phyloP scores from a whole-genome alignment of 164 flowering plant species.

The Chimonanthus praecox region DNA sequence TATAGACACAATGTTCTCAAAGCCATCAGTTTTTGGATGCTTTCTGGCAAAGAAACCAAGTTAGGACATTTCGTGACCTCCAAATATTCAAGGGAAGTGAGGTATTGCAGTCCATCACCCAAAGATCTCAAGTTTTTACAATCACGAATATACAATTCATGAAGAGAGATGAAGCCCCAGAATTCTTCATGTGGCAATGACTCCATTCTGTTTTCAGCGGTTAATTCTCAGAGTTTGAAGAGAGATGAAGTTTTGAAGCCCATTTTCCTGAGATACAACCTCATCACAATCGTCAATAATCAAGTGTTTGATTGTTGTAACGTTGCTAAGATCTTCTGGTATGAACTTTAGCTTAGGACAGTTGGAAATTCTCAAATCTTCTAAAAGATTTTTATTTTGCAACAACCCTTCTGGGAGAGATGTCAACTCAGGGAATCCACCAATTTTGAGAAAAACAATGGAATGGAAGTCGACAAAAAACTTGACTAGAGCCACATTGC shows the following conservation, averaged over 20 bases:
- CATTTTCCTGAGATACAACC: slow-evolving; percentile 1
- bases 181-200: background rate
- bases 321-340: slow-evolving; percentile 6
- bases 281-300: slow-evolving; percentile 8
- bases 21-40: too few relatives aligned
- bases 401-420: slow-evolving; percentile 10
- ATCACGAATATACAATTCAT: background rate
- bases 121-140: background rate
- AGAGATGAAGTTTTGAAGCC: slow-evolving; percentile 7
- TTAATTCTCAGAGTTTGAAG: slow-evolving; percentile 9
- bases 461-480: slow-evolving; percentile 2
- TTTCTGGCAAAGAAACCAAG: too few relatives aligned
- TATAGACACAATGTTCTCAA: too few relatives aligned
- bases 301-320: slow-evolving; percentile 6
- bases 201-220: too few relatives aligned
- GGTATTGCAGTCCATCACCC: background rate
- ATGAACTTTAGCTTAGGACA: slow-evolving; percentile 13
- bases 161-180: background rate
- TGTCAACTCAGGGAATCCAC: background rate
- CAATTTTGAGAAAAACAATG: slow-evolving; percentile 11
- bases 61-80: too few relatives aligned
- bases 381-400: slow-evolving; percentile 4
- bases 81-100: too few relatives aligned
- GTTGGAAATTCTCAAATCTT: background rate
- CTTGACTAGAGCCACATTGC: background rate